These are phyloP conservation scores for Claviceps arundinis DNA, from an alignment of 2,329 filamentous ascomycete species.

Conservation along the genomic window DNA sequence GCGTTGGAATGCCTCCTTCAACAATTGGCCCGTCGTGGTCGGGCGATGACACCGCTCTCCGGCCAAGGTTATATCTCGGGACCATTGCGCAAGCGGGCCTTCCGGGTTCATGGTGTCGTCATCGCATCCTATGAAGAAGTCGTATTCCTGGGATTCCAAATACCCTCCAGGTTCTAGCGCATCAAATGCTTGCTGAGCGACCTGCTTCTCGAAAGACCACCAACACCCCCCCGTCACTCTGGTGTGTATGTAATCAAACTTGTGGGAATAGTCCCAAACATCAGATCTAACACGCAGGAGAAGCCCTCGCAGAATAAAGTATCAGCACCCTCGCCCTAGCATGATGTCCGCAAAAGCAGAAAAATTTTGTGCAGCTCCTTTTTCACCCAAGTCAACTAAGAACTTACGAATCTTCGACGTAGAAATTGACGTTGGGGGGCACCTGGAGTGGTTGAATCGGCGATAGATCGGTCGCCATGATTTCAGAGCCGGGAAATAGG, in stretches of 20 bases:
- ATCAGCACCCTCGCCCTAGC: background rate
- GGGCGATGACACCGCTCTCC: conserved; percentile 24
- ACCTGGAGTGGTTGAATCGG: conserved; percentile 53
- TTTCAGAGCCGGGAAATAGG: conserved; percentile 41
- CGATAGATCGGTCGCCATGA: conserved; percentile 53
- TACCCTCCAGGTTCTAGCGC: conserved; percentile 38
- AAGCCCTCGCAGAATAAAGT: background rate
- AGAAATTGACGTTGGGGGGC: conserved; percentile 61
- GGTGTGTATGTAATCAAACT: conserved; percentile 42
- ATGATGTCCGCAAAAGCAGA: background rate
- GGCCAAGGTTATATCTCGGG: conserved; percentile 26
- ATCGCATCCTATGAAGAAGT: conserved; percentile 26
- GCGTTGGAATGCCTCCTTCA: conserved; percentile 26
- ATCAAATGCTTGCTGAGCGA: conserved; percentile 39
- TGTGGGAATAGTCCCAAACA: conserved; percentile 38
- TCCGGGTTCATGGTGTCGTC: conserved; percentile 29
- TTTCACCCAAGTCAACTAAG: background rate
- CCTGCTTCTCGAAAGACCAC: conserved; percentile 31
- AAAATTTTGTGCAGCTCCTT: background rate
- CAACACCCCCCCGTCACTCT: conserved; percentile 37
- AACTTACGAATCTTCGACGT: conserved; percentile 48
- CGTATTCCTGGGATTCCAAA: conserved; percentile 39
- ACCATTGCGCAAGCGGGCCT: conserved; percentile 26
- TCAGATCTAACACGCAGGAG: conserved; percentile 23
- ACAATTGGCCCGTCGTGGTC: conserved; percentile 19